Evolutionary conservation across 495 filamentous ascomycete species (phyloP).

Genomic region (Articulospora tetracladia): DNA sequence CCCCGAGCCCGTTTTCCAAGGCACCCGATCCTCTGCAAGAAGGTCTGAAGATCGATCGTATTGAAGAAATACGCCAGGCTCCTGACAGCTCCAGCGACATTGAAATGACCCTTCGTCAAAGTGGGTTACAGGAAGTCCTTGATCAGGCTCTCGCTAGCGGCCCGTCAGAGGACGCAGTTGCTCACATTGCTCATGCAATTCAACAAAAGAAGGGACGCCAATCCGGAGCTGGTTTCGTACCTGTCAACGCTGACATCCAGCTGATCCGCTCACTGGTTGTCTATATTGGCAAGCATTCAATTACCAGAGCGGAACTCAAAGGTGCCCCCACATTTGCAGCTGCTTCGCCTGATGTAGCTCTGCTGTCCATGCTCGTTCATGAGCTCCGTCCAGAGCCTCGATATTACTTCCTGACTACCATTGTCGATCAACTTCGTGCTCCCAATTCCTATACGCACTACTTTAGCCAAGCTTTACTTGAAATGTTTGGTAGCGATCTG

Average conservation of each 20-base stretch:
- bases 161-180: conserved; percentile 62
- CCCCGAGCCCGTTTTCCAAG: conserved; percentile 69
- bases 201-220: conserved; percentile 45
- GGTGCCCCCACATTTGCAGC: conserved; percentile 62
- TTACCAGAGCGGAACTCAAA: conserved; percentile 52
- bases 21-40: conserved; percentile 77
- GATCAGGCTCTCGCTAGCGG: conserved; percentile 60
- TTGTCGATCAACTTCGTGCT: conserved; percentile 88
- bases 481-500: conserved; percentile 77
- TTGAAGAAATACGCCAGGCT: conserved; percentile 70
- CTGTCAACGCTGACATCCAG: conserved; percentile 61
- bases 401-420: conserved; percentile 79
- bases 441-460: conserved; percentile 88
- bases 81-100: conserved; percentile 61
- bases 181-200: conserved; percentile 65
- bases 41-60: conserved; percentile 75
- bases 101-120: conserved; percentile 51
- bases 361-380: conserved; percentile 71
- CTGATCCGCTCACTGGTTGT: conserved; percentile 80
- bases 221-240: conserved; percentile 57
- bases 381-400: conserved; percentile 72
- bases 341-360: conserved; percentile 65
- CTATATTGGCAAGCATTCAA: conserved; percentile 72
- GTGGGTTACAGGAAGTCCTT: conserved; percentile 62
- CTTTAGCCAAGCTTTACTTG: conserved; percentile 83